phyloP scores from a whole-genome alignment of 2,329 filamentous ascomycete genomes.

The Coccinonectria pachysandricola region DNA sequence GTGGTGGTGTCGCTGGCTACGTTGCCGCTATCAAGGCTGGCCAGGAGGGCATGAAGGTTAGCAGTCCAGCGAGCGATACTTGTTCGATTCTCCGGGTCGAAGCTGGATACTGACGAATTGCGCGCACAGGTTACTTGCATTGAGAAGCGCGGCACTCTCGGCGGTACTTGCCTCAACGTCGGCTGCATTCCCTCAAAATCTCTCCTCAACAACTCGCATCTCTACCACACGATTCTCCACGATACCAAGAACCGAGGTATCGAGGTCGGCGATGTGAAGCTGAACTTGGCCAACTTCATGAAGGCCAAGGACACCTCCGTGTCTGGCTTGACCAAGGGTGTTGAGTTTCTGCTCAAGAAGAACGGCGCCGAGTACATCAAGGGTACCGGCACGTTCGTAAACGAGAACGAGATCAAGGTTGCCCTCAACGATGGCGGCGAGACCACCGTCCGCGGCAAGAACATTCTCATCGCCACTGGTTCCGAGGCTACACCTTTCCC shows the following conservation, averaged over 20 bases:
- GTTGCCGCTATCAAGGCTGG: slow-evolving; percentile 98
- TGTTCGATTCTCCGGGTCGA: slow-evolving; percentile 3
- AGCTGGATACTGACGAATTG: slow-evolving; percentile 8
- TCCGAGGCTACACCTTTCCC: slow-evolving; percentile 95
- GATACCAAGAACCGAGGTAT: slow-evolving; percentile 97
- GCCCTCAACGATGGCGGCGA: slow-evolving; percentile 86
- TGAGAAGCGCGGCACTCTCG: slow-evolving; percentile 91
- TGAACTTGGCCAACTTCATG: slow-evolving; percentile 94
- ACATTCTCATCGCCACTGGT: slow-evolving; percentile 95
- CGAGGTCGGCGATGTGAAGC: slow-evolving; percentile 91
- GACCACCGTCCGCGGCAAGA: slow-evolving; percentile 79
- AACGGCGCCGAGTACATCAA: slow-evolving; percentile 98
- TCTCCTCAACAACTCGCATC: slow-evolving; percentile 97
- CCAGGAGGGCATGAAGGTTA: slow-evolving; percentile 89
- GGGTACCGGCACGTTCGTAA: slow-evolving; percentile 76
- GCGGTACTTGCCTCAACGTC: slow-evolving; percentile 96
- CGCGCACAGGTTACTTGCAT: slow-evolving; percentile 74
- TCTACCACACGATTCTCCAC: slow-evolving; percentile 95
- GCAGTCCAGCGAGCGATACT: slow-evolving; percentile 3
- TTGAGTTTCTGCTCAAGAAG: slow-evolving; percentile 98
- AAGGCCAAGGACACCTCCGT: slow-evolving; percentile 96
- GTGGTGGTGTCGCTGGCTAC: slow-evolving; percentile 95
- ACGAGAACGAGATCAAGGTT: slow-evolving; percentile 86
- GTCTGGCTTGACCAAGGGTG: slow-evolving; percentile 80
- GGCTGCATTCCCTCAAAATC: slow-evolving; percentile 99